phyloP scores from a whole-genome alignment of 2,329 filamentous ascomycete genomes.

The Phialophora chinensis region DNA sequence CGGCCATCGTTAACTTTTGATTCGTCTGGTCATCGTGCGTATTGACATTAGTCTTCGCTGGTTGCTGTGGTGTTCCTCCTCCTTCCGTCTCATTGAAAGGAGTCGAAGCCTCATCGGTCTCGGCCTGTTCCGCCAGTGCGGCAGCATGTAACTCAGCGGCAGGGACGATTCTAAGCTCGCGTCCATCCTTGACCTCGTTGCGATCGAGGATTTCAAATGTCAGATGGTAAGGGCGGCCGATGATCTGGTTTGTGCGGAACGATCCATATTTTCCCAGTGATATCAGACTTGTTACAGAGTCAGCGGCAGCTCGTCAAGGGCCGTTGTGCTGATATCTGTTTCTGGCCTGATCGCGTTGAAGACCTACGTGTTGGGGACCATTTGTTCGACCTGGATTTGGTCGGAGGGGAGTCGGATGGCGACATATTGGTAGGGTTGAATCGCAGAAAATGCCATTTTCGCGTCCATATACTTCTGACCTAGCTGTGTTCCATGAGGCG shows the following conservation, averaged over 20 bases:
- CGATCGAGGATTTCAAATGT: conserved; percentile 88
- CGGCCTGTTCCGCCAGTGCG: conserved; percentile 61
- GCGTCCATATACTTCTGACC: background rate
- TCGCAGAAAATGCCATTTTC: conserved; percentile 47
- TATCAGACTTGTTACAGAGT: conserved; percentile 67
- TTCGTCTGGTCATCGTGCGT: conserved; percentile 68
- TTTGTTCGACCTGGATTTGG: conserved; percentile 62
- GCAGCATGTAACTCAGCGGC: conserved; percentile 84
- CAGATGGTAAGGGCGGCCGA: conserved; percentile 88
- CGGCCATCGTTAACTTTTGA: conserved; percentile 75
- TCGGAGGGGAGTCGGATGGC: conserved; percentile 65
- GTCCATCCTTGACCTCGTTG: conserved; percentile 66
- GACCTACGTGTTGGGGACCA: conserved; percentile 69
- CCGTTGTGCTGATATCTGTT: conserved; percentile 40
- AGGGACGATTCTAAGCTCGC: conserved; percentile 74
- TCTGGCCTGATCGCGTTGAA: conserved; percentile 16
- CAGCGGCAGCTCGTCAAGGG: conserved; percentile 35
- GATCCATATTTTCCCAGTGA: conserved; percentile 91
- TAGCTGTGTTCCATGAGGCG: background rate
- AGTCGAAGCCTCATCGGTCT: conserved; percentile 45
- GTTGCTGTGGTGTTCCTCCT: conserved; percentile 51
- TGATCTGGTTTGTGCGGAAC: conserved; percentile 85
- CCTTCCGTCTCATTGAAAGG: conserved; percentile 42
- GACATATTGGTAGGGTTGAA: conserved; percentile 59
- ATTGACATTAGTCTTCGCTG: conserved; percentile 61